Evolutionary conservation across 345 rosid species (phyloP).

Genomic region (Rhodamnia rubescens): DNA sequence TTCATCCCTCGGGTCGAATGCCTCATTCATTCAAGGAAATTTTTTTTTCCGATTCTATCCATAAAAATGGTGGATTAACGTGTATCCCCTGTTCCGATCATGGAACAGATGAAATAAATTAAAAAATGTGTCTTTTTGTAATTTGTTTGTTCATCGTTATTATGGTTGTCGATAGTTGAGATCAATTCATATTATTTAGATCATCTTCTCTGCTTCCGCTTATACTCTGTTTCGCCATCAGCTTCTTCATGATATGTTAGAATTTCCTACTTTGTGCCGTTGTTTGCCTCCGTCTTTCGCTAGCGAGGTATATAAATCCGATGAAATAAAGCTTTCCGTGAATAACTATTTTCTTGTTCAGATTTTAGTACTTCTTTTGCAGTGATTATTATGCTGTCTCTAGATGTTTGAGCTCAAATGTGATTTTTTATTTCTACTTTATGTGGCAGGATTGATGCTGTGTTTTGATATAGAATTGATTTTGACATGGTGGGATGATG

Average conservation of each 20-base stretch:
- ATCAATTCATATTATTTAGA: too few species aligned
- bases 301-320: not conserved
- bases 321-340: not conserved
- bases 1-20: too few species aligned
- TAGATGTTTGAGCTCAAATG: not conserved
- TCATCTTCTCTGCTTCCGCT: not conserved
- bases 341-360: not conserved
- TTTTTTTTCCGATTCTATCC: too few species aligned
- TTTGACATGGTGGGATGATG: not conserved
- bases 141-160: too few species aligned
- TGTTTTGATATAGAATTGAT: not conserved
- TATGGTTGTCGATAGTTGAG: not conserved
- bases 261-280: not conserved
- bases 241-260: too few species aligned
- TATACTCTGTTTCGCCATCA: too few species aligned
- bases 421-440: not conserved
- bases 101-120: too few species aligned
- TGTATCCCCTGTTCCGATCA: too few species aligned
- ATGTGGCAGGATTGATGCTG: not conserved
- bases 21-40: too few species aligned
- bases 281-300: not conserved
- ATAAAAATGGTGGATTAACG: too few species aligned
- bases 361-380: not conserved
- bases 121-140: not conserved
- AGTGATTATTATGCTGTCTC: too few species aligned